These are phyloP conservation scores for Rhodotorula sp. DNA, from an alignment of 1,284 basidiomycete genomes.

Conservation along the genomic window DNA sequence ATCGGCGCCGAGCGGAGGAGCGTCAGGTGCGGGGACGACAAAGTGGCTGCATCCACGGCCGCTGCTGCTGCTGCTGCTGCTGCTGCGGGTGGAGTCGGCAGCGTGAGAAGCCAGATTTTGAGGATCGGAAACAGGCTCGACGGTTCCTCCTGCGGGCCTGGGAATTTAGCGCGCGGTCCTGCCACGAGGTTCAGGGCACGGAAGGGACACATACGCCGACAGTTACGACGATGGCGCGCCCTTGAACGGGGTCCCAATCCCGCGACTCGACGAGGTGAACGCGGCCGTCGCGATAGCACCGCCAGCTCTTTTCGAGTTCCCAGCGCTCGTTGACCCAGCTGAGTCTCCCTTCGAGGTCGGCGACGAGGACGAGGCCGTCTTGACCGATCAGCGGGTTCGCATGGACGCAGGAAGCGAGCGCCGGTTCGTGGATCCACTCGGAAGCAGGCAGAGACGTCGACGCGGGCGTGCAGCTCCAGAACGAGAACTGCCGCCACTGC, in stretches of 20 bases:
- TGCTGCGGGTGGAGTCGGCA: constrained; percentile 61
- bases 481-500: constrained; percentile 76
- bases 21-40: constrained; percentile 49
- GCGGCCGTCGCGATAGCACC: constrained; percentile 39
- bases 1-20: constrained; percentile 58
- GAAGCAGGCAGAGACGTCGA: background rate
- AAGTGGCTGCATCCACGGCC: background rate
- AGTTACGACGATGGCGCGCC: constrained; percentile 76
- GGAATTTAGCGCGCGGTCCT: too few relatives aligned
- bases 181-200: too few relatives aligned
- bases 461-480: constrained; percentile 45
- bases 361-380: constrained; percentile 64
- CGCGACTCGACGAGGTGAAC: constrained; percentile 24
- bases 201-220: constrained; percentile 67
- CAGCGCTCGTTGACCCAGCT: constrained; percentile 74
- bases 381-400: constrained; percentile 12
- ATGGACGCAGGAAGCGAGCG: constrained; percentile 15
- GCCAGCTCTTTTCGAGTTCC: constrained; percentile 55
- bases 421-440: constrained; percentile 5
- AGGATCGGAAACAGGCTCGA: constrained; percentile 54
- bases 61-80: background rate
- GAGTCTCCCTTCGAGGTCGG: constrained; percentile 77
- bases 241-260: constrained; percentile 55
- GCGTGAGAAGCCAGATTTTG: constrained; percentile 84
- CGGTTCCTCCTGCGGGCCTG: constrained; percentile 51